These are phyloP conservation scores for Candolleomyces aberdarensis DNA, from an alignment of 768 basidiomycete genomes.

Conservation along the genomic window DNA sequence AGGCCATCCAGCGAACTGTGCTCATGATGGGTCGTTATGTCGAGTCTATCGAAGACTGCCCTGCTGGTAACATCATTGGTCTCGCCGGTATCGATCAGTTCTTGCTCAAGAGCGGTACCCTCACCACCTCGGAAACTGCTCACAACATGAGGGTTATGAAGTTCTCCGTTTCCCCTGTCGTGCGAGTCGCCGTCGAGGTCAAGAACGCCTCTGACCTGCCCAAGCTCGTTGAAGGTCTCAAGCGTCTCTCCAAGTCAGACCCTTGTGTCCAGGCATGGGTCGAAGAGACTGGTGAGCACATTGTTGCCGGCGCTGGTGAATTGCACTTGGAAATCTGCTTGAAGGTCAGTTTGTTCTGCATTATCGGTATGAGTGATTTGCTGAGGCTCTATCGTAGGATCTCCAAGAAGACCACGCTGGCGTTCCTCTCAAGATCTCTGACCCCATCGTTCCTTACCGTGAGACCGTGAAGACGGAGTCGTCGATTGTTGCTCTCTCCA, in stretches of 20 bases:
- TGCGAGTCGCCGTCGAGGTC: slow-evolving; percentile 98
- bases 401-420: slow-evolving; percentile 99
- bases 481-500: slow-evolving; percentile 92
- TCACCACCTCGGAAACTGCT: slow-evolving; percentile 96
- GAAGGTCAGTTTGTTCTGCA: slow-evolving; percentile 54
- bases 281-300: slow-evolving; percentile 90
- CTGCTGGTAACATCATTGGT: slow-evolving; percentile 97
- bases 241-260: slow-evolving; percentile 99
- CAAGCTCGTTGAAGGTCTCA: slow-evolving; percentile 99
- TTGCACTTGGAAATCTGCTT: slow-evolving; percentile 99
- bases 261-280: slow-evolving; percentile 98
- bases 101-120: slow-evolving; percentile 98
- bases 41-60: slow-evolving; percentile 99
- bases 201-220: slow-evolving; percentile 99
- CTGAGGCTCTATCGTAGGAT: slow-evolving; percentile 52
- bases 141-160: slow-evolving; percentile 99
- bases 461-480: slow-evolving; percentile 98
- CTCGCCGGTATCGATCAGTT: slow-evolving; percentile 99
- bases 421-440: slow-evolving; percentile 97
- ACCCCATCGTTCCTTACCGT: slow-evolving; percentile 95
- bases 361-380: background rate
- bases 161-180: slow-evolving; percentile 99
- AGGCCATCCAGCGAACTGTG: slow-evolving; percentile 97
- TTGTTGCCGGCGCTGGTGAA: slow-evolving; percentile 99
- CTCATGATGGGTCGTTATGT: slow-evolving; percentile 99